Evolutionary conservation across 2,329 filamentous ascomycete species (phyloP).

Genomic region (Fusarium napiforme): DNA sequence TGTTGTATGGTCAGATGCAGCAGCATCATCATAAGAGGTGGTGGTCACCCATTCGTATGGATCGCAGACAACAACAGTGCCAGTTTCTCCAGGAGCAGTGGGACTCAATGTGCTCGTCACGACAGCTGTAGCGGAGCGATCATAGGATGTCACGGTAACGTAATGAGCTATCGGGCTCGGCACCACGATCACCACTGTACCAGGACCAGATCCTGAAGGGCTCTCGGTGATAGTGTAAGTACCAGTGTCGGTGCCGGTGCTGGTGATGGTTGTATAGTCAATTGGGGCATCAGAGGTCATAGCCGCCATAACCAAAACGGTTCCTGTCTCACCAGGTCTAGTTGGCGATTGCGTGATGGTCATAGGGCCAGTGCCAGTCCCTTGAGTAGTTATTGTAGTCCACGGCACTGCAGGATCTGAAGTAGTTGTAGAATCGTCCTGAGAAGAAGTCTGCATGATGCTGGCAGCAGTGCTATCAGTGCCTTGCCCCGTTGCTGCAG

Average conservation of each 20-base stretch:
- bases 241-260: not conserved
- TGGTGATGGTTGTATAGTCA: not conserved
- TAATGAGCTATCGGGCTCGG: not conserved
- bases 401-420: not conserved
- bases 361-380: not conserved
- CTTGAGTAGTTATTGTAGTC: not conserved
- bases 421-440: not conserved
- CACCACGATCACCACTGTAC: not conserved
- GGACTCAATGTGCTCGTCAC: not conserved
- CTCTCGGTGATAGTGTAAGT: not conserved
- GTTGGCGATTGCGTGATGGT: not conserved
- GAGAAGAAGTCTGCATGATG: not conserved
- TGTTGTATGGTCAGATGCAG: not conserved
- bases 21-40: not conserved
- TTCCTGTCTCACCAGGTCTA: not conserved
- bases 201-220: not conserved
- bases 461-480: not conserved
- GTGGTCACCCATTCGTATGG: not conserved
- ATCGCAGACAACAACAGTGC: not conserved
- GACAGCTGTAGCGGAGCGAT: fast-evolving
- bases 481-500: not conserved
- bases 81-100: not conserved
- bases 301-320: not conserved
- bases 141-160: not conserved
- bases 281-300: not conserved